phyloP scores from a whole-genome alignment of 1,284 basidiomycete species.

The Apiotrichum domesticum region DNA sequence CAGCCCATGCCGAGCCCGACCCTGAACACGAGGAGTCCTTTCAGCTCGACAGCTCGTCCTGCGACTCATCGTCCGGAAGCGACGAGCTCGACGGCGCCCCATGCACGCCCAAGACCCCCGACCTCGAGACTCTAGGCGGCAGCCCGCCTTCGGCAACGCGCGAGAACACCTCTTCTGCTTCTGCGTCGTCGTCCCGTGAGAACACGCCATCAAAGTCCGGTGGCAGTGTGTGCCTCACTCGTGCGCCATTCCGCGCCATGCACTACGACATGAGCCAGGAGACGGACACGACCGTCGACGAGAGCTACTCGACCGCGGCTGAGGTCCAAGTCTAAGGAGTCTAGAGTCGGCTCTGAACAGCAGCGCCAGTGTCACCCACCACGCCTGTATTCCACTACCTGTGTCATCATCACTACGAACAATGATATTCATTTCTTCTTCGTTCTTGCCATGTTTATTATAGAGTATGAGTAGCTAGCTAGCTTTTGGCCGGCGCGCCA shows the following conservation, averaged over 20 bases:
- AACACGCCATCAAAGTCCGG: neutral
- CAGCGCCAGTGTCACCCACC: no score
- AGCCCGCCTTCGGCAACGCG: neutral
- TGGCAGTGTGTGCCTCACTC: neutral
- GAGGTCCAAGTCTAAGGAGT: neutral
- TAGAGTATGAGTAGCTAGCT: no score
- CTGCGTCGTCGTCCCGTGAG: neutral
- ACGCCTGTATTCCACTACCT: no score
- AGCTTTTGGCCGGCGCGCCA: neutral
- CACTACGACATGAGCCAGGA: conserved; percentile 9
- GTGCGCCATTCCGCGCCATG: conserved; percentile 3
- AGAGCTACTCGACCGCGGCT: neutral
- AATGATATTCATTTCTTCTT: no score
- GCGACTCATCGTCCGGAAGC: conserved; percentile 1
- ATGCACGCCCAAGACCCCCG: conserved; percentile 16
- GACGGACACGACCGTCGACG: neutral
- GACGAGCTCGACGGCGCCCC: conserved; percentile 11
- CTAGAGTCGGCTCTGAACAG: no score
- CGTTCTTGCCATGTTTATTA: no score
- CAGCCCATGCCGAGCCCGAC: neutral
- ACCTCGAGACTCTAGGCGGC: conserved; percentile 6
- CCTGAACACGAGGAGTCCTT: conserved; percentile 1
- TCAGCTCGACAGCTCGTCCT: conserved; percentile 1
- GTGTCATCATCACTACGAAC: no score
- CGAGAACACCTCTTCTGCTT: neutral